Evolutionary conservation across 495 filamentous ascomycete genomes (phyloP), one percentile per base, ranked within the genome.

Genomic region (Hamigera avellanea): DNA sequence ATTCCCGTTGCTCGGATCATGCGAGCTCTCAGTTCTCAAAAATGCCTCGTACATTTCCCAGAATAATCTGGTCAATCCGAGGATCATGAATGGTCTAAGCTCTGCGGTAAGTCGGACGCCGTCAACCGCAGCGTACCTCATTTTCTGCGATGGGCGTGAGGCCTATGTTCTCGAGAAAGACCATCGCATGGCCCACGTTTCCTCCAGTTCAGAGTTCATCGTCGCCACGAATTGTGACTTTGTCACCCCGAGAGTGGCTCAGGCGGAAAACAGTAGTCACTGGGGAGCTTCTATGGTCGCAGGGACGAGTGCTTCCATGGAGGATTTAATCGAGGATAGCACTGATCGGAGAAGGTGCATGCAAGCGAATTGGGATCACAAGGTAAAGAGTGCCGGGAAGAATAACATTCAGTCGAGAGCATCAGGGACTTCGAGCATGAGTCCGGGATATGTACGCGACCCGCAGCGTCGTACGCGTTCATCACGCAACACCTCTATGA

Each of bases 151-250:
- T 32, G 73, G 73, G 1, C 19, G 36, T 0, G 38, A 36, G 9
- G 63, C 63, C 8, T 43, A 59, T 14, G 53, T 69, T 0, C 51
- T 81, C 29, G 78, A 80, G 39, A 80, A 80, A 46, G 77, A 81
- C 44, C 53, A 66, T 39, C 27, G 39, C 2, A 59, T 55, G 0
- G 72, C 67, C 6, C 47, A 49, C 3, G 42, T 66, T 4, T 53
- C 56, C 10, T 52, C 48, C 0, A 59, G 59, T 2, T 33, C 37
- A 8, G 48, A 61, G n/a, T 80, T 79, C 46, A 68, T 78, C 19
- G 57, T 69, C 19, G 54, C 57, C 4, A 73, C 74, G 3, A 80
- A 80, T 43, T 64, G 72, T 46, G 76, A 80, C 43, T 51, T 50
- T 9, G 27, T 36, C 5, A 23, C 43, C 6, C 19, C 32, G 4